A percentile compares a stretch with the other conserved stretches of the same genome.
Evolutionary conservation across 148 eudicot genomes (phyloP).

Genomic region (Tetragonia tetragonoides): DNA sequence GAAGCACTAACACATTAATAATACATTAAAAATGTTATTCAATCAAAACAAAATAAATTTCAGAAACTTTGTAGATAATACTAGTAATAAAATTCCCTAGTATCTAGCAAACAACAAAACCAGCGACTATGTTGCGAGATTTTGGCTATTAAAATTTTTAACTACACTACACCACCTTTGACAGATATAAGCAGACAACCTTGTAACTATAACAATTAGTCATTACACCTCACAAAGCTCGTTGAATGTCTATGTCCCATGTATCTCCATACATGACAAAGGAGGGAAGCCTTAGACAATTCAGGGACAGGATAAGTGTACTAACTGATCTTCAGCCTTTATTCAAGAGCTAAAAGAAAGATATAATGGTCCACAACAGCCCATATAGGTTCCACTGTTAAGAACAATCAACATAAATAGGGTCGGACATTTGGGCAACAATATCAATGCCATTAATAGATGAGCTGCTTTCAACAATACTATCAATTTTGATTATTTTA

Average conservation of each 20-base stretch:
- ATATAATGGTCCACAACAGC: constrained; percentile 26
- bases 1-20: background rate
- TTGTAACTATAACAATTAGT: background rate
- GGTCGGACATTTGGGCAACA: background rate
- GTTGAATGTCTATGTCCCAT: constrained; percentile 10
- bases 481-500: background rate
- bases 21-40: background rate
- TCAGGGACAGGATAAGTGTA: constrained; percentile 1
- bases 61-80: background rate
- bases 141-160: background rate
- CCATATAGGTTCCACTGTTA: constrained; percentile 12
- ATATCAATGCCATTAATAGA: background rate
- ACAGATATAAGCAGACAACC: constrained; percentile 2
- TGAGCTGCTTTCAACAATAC: background rate
- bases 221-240: background rate
- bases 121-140: too few species aligned
- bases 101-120: background rate
- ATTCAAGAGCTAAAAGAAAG: constrained; percentile 6
- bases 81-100: background rate
- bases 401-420: constrained; percentile 33
- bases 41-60: background rate
- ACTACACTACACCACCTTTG: background rate
- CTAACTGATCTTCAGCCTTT: constrained; percentile 15
- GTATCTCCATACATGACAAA: constrained; percentile 12
- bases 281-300: constrained; percentile 11